These are phyloP conservation scores for Phanerodontia chrysosporium DNA, from an alignment of 768 basidiomycete species.

Conservation along the genomic window DNA sequence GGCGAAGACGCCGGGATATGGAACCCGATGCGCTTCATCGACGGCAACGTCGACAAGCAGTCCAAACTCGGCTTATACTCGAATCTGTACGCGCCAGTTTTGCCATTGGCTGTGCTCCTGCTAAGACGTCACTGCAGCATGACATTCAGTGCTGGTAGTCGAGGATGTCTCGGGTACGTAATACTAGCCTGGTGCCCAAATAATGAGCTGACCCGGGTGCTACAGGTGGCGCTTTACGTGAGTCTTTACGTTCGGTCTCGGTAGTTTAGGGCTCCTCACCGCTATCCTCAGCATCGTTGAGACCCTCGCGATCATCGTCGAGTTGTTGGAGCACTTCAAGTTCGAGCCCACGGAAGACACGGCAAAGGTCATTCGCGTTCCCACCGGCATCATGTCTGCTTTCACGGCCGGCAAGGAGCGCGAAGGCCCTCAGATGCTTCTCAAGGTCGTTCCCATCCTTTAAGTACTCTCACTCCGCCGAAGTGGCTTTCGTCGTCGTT, in stretches of 20 bases:
- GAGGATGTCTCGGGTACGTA: slow-evolving; percentile 6
- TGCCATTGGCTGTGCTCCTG: not conserved
- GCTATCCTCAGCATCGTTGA: slow-evolving; percentile 22
- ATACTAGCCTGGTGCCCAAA: too few relatives aligned
- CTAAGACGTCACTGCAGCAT: not conserved
- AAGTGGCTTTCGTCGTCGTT: not conserved
- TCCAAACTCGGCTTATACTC: slow-evolving; percentile 4
- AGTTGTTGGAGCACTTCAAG: slow-evolving; percentile 33
- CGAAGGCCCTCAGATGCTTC: slow-evolving; percentile 29
- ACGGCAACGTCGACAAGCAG: slow-evolving; percentile 8
- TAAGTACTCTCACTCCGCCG: not conserved
- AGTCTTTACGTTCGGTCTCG: not conserved
- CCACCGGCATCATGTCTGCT: slow-evolving; percentile 29
- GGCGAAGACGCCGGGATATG: slow-evolving; percentile 28
- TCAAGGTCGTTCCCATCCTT: slow-evolving; percentile 19
- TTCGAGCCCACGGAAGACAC: slow-evolving; percentile 28
- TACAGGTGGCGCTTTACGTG: slow-evolving; percentile 11
- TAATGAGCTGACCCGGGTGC: slow-evolving; percentile 26
- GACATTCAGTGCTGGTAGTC: slow-evolving; percentile 7
- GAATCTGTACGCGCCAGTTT: slow-evolving; percentile 3
- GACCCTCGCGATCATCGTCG: slow-evolving; percentile 30
- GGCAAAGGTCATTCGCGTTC: slow-evolving; percentile 26
- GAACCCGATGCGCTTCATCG: slow-evolving; percentile 26
- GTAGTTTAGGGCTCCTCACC: not conserved
- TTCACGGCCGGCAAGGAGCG: slow-evolving; percentile 26